Conservation (phyloP, 441 rosid genomes). For the Jatropha multifida region DNA sequence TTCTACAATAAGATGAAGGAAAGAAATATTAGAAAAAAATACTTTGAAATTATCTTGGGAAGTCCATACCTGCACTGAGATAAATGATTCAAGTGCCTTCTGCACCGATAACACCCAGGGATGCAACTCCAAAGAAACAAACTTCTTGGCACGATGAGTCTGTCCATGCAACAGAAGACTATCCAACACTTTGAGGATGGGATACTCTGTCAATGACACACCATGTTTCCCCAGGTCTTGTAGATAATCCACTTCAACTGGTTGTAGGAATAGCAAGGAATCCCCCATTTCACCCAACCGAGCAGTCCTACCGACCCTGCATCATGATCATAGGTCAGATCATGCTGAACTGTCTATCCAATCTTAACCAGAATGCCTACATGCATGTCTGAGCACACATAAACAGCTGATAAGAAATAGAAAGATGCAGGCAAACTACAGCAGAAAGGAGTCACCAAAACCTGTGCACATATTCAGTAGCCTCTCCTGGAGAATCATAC, state of each 20-base stretch:
- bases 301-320: conserved; percentile 98
- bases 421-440: conserved; percentile 10
- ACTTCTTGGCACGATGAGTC: conserved; percentile 45
- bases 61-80: conserved; percentile 48
- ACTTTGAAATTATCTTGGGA: neutral
- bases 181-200: conserved; percentile 72
- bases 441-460: conserved; percentile 28
- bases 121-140: conserved; percentile 63
- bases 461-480: conserved; percentile 98
- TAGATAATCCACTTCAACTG: conserved; percentile 77
- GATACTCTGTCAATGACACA: conserved; percentile 69
- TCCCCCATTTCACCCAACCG: conserved; percentile 95
- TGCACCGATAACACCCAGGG: conserved; percentile 79
- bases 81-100: conserved; percentile 68
- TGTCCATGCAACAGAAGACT: conserved; percentile 55
- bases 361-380: neutral
- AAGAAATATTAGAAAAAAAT: neutral
- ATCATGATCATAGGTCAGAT: conserved; percentile 25
- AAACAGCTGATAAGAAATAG: neutral
- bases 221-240: conserved; percentile 85
- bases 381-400: neutral
- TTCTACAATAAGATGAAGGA: neutral
- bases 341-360: conserved; percentile 15
- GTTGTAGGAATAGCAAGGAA: conserved; percentile 81
- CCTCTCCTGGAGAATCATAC: conserved; percentile 99